Evolutionary conservation across 2,329 filamentous ascomycete genomes (phyloP), one percentile per base, ranked within the genome.

Genomic region (Penicillium capsulatum): DNA sequence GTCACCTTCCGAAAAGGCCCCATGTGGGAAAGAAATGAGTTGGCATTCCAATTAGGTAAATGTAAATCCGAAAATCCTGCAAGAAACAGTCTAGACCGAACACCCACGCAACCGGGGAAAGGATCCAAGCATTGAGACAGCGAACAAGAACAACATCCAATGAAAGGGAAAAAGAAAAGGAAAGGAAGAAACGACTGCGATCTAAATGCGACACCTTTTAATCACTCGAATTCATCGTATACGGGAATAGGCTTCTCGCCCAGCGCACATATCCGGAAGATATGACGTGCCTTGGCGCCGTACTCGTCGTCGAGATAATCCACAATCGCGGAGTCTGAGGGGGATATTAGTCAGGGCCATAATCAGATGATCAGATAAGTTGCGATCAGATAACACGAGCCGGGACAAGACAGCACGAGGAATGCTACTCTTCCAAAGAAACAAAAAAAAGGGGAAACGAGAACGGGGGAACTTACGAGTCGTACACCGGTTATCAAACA

Each of bases 191-290:
- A n/a, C n/a, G n/a, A n/a, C n/a, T n/a, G n/a, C n/a, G n/a, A 38
- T 60, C 53, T 57, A 56, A 49, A 40, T 40, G 40, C 42, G 40
- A 36, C 15, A 29, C 15, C 30, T 19, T 24, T 38, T 17, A 45
- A 46, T 38, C 57, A 57, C 20, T 57, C 57, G 32, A 59, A 60
- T 31, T 63, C 51, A 31, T 62, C 57, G 34, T 61, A 60, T 24
- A 69, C 68, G 4, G 71, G 68, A 40, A 74, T 68, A 2, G 72
- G 72, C 45, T 72, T 67, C 55, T 74, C 72, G 14, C 65, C 70
- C 58, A 74, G 63, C 7, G 70, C 68, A 49, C 64, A 64, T 17
- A 74, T 61, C n/a, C 71, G 70, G 61, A 74, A 74, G 32, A 74
- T 68, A 50, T 74, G 72, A 31, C 71, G 61, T 27, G 70, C 62